Evolutionary conservation across 2,329 filamentous ascomycete genomes (phyloP).

Genomic region (Arthroderma sp.): DNA sequence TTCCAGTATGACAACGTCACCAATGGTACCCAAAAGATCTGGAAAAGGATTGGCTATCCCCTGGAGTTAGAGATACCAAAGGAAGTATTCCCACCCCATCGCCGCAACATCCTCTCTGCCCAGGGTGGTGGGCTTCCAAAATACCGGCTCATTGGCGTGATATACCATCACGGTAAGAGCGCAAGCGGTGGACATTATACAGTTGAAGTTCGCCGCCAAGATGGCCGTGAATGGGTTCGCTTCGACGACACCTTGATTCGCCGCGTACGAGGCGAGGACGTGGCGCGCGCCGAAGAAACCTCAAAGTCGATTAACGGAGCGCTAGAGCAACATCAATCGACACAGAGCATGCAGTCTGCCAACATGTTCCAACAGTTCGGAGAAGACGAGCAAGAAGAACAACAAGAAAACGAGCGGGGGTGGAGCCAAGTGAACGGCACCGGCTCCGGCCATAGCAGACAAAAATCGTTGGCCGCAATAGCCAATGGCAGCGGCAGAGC

Average conservation of each 20-base stretch:
- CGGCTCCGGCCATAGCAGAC: slow-evolving; percentile 35
- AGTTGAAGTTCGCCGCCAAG: slow-evolving; percentile 88
- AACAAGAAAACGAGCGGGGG: slow-evolving; percentile 46
- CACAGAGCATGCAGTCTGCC: slow-evolving; percentile 22
- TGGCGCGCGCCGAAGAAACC: slow-evolving; percentile 75
- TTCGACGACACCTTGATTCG: slow-evolving; percentile 88
- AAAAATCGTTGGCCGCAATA: slow-evolving; percentile 55
- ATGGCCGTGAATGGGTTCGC: slow-evolving; percentile 90
- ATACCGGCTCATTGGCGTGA: slow-evolving; percentile 76
- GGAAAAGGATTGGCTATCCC: slow-evolving; percentile 95
- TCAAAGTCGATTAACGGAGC: slow-evolving; percentile 53
- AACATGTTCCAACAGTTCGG: slow-evolving; percentile 63
- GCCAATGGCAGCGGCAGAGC: slow-evolving; percentile 50
- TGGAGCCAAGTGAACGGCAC: slow-evolving; percentile 79
- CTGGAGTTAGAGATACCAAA: slow-evolving; percentile 86
- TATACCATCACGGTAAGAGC: slow-evolving; percentile 96
- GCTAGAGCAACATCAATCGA: slow-evolving; percentile 54
- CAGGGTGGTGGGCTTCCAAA: slow-evolving; percentile 61
- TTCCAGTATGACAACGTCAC: slow-evolving; percentile 88
- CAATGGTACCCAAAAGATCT: slow-evolving; percentile 83
- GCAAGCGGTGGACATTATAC: slow-evolving; percentile 95
- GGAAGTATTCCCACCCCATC: slow-evolving; percentile 70
- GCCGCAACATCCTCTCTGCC: slow-evolving; percentile 50
- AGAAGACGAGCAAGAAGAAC: slow-evolving; percentile 53
- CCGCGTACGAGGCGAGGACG: slow-evolving; percentile 73